phyloP scores from a whole-genome alignment of 768 basidiomycete genomes.

The Lentinula sp. region DNA sequence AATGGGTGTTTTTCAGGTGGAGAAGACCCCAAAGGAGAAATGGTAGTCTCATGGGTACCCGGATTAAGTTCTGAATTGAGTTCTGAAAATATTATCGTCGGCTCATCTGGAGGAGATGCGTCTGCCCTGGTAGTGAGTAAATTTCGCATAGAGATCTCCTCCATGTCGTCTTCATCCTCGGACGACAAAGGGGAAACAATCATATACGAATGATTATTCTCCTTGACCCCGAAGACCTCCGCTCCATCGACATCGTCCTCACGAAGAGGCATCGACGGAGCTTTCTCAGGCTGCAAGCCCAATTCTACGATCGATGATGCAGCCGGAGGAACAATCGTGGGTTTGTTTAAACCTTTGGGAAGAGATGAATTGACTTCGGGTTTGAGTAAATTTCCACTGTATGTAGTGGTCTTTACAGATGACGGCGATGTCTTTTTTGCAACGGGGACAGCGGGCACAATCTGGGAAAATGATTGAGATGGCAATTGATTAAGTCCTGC shows the following conservation, averaged over 20 bases:
- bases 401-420: background rate
- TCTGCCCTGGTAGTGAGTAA: background rate
- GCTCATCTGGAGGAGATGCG: background rate
- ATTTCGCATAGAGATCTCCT: conserved; percentile 18
- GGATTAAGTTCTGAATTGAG: background rate
- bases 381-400: background rate
- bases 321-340: too few species aligned
- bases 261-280: too few species aligned
- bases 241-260: background rate
- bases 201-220: background rate
- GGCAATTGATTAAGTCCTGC: background rate
- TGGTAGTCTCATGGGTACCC: background rate
- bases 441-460: background rate
- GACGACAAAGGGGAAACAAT: background rate
- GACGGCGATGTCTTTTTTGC: background rate
- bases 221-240: background rate
- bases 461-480: background rate
- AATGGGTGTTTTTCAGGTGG: conserved; percentile 18
- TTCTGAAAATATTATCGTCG: background rate
- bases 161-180: conserved; percentile 30
- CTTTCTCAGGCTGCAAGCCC: too few species aligned
- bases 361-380: background rate
- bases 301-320: too few species aligned
- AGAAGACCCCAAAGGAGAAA: conserved; percentile 10
- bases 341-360: background rate